A percentile compares a stretch with the other conserved stretches of the same genome.
These are phyloP conservation scores for Lachnellula occidentalis DNA, from an alignment of 2,329 filamentous ascomycete genomes.

Conservation along the genomic window DNA sequence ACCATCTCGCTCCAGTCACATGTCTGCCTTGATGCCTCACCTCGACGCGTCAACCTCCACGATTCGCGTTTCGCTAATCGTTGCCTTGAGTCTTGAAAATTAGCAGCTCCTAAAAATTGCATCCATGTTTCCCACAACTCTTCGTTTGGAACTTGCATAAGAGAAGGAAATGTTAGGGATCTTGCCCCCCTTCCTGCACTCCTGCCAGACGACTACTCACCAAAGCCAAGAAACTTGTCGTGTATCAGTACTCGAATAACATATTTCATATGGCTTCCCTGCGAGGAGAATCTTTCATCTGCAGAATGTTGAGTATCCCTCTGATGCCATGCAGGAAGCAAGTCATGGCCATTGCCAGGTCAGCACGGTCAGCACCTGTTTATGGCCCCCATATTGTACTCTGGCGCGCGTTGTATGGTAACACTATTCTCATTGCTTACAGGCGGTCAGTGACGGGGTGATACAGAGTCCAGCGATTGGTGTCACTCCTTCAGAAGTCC, in stretches of 20 bases:
- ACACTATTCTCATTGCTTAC: background rate
- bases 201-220: too few species aligned
- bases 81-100: background rate
- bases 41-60: conserved; percentile 5
- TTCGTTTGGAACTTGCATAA: too few species aligned
- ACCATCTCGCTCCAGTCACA: background rate
- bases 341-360: background rate
- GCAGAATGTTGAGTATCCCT: background rate
- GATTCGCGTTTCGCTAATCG: background rate
- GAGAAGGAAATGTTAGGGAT: too few species aligned
- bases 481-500: background rate
- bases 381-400: background rate
- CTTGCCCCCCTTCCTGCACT: too few species aligned
- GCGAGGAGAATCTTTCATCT: too few species aligned
- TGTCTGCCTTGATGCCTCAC: conserved; percentile 18
- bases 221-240: too few species aligned
- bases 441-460: background rate
- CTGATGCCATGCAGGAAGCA: background rate
- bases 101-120: background rate
- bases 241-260: too few species aligned
- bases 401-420: background rate
- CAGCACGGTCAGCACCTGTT: background rate
- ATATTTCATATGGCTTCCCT: background rate
- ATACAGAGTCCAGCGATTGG: background rate
- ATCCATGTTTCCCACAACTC: background rate